Base-by-base conservation (phyloP, 139 green algal species). In the Picochlorum sp. region DNA sequence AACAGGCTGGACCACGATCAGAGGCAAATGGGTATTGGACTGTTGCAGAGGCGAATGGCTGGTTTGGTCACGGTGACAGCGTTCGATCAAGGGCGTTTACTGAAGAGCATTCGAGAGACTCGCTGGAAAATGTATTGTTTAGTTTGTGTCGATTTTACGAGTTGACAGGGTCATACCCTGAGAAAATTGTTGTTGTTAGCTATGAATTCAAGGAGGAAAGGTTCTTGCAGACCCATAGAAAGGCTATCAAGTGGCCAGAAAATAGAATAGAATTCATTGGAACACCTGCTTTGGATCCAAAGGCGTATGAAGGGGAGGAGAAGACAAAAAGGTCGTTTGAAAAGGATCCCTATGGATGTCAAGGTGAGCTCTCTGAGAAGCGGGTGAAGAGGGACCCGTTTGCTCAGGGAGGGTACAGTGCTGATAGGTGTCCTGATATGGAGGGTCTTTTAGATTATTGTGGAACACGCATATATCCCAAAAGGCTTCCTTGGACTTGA, bases 111-210 rank as follows among this genome's bases (percentile, higher is more conserved):
- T 86, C 89, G 2, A 79, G 90, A 2, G 91, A 97, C 80, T 88
- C 75, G 50, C 90, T 95, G 67, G 90, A 97, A 69, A 97, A 97
- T 76, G 57, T 97, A 41, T 63, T 96, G 18, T 96, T 97, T 76
- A 81, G 74, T 41, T 67, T 97, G 2, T 97, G 91, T 75, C 79
- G 83, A 31, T 90, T 92, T 72, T 69, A 77, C 47, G 74, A 91
- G 63, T 69, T 90, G 13, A 85, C 83, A 11, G 82, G 84, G 10
- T 79, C 85, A 70, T 95, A 94, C 66, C 90, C 90, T 2, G 55
- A 71, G 4, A 62, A 73, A 34, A 66, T 96, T 34, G 86, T 80
- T 1, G 82, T 96, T 10, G 81, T 96, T n/a, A 85, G 83, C 55
- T 97, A 96, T 76, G 83, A 85, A 2, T 84, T 95, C 66, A 97